Conservation (phyloP, 176 grass and related monocot species). For the Calamus simplicifolius region DNA sequence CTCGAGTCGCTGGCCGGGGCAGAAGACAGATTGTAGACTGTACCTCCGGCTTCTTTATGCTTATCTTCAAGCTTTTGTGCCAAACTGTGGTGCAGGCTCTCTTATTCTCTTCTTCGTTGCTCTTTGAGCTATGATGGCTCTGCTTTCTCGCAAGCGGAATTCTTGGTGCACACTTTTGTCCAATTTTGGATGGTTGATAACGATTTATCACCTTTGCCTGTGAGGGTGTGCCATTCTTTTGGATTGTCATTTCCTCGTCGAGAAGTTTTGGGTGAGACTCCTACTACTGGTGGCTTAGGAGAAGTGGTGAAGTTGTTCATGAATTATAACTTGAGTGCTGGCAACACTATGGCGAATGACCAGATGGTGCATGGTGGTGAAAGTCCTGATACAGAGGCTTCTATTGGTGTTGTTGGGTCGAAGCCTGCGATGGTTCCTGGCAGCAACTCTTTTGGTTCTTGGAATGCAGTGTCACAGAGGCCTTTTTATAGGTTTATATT, state of each 20-base stretch:
- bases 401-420: not conserved
- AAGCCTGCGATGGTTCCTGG: not conserved
- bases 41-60: constrained; percentile 63
- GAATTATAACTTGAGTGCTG: constrained; percentile 32
- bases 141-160: constrained; percentile 39
- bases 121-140: constrained; percentile 12
- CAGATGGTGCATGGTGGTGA: constrained; percentile 26
- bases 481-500: constrained; percentile 73
- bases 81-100: constrained; percentile 18
- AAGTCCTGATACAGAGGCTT: constrained; percentile 20
- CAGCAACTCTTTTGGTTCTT: constrained; percentile 28
- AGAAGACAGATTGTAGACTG: constrained; percentile 40
- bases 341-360: not conserved
- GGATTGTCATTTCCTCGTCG: constrained; percentile 16
- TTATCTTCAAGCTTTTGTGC: constrained; percentile 67
- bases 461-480: constrained; percentile 57
- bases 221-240: constrained; percentile 26
- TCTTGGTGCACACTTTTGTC: constrained; percentile 52
- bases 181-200: constrained; percentile 87
- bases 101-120: constrained; percentile 37
- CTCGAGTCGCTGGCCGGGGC: constrained; percentile 21
- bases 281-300: constrained; percentile 52
- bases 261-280: constrained; percentile 20
- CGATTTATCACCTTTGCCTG: constrained; percentile 65
- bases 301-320: constrained; percentile 55